Evolutionary conservation across 371 early-diverging fungal genomes (phyloP).

Genomic region (Funneliformis caledonium): DNA sequence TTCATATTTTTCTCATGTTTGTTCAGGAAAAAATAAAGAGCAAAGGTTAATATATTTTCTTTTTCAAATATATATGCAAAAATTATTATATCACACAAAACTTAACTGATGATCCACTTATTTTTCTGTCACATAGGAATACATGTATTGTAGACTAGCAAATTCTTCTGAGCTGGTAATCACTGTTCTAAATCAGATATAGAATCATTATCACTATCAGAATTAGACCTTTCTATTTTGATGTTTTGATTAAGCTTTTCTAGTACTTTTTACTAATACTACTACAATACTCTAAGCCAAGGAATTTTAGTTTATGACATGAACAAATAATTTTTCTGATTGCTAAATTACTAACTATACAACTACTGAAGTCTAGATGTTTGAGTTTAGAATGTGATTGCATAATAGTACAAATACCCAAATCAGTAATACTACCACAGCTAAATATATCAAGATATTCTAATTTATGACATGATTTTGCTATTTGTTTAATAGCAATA

Average conservation of each 20-base stretch:
- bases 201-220: neutral
- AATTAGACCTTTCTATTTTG: neutral
- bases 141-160: no score
- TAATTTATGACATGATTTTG: slow-evolving; percentile 22
- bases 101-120: no score
- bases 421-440: slow-evolving; percentile 28
- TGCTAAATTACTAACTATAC: slow-evolving; percentile 7
- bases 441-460: slow-evolving; percentile 24
- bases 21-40: no score
- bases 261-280: neutral
- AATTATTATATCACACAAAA: no score
- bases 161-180: no score
- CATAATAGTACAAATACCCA: slow-evolving; percentile 10
- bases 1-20: no score
- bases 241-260: neutral
- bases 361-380: slow-evolving; percentile 3
- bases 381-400: slow-evolving; percentile 17
- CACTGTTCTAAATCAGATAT: no score
- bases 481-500: slow-evolving; percentile 1
- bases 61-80: no score
- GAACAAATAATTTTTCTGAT: neutral
- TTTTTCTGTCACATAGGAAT: no score
- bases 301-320: neutral
- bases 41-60: no score
- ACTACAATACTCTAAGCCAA: neutral